Percentiles rank a stretch among this genome's conserved stretches.
These are phyloP conservation scores for Fusarium cyanostomum DNA, from an alignment of 2,329 filamentous ascomycete genomes.

Conservation along the genomic window DNA sequence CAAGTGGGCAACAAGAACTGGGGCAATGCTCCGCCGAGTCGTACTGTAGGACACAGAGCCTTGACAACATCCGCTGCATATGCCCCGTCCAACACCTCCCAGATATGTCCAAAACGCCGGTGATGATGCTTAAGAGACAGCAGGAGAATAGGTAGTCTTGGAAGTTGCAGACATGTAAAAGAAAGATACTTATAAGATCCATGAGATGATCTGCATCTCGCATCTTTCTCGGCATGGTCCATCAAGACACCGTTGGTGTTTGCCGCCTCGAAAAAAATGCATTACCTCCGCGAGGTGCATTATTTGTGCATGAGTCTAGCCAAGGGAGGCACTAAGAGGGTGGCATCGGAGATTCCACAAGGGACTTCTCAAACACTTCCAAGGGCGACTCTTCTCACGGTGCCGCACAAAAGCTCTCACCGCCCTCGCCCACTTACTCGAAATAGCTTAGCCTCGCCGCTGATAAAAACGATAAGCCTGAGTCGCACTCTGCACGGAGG, in stretches of 20 bases:
- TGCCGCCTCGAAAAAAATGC: constrained; percentile 25
- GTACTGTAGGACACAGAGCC: constrained; percentile 4
- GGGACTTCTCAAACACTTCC: constrained; percentile 18
- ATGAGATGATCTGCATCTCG: constrained; percentile 10
- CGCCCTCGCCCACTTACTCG: constrained; percentile 37
- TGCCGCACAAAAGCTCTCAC: constrained; percentile 34
- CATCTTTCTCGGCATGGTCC: neutral
- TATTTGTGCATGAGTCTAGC: constrained; percentile 38
- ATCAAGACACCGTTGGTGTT: constrained; percentile 2
- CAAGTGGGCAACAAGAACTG: constrained; percentile 17
- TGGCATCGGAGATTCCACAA: constrained; percentile 31
- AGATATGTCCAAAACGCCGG: no score
- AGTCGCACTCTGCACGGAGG: constrained; percentile 36
- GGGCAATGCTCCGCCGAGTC: constrained; percentile 15
- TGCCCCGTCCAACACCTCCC: no score
- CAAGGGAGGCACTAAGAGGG: constrained; percentile 20
- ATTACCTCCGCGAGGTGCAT: constrained; percentile 30
- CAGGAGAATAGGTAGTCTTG: no score
- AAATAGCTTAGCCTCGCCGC: constrained; percentile 28
- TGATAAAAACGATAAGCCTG: constrained; percentile 49
- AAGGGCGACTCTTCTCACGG: constrained; percentile 6
- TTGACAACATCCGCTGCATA: constrained; percentile 38
- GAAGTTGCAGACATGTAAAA: no score
- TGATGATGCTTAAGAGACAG: no score
- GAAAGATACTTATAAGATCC: neutral